Percentiles rank a stretch among this genome's conserved stretches.
Evolutionary conservation across 306 rosid genomes (phyloP).

Genomic region (Quercus alba): DNA sequence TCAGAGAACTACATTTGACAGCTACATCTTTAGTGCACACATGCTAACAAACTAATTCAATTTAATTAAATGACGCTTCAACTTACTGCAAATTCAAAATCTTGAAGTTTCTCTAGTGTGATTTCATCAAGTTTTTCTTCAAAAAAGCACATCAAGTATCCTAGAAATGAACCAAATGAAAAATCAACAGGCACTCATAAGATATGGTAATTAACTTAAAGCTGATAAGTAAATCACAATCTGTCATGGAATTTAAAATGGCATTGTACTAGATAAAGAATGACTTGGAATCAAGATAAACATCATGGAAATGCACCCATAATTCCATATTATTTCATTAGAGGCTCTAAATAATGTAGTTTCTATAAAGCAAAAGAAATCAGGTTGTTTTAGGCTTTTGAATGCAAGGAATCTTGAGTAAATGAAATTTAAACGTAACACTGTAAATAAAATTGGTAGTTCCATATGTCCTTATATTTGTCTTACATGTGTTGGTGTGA

Average conservation of each 20-base stretch:
- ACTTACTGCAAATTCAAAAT: conserved; percentile 82
- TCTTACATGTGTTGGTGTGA: too few species aligned
- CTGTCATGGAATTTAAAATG: background rate
- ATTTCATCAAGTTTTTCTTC: conserved; percentile 73
- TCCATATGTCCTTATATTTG: too few species aligned
- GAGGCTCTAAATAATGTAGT: too few species aligned
- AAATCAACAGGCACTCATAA: conserved; percentile 7
- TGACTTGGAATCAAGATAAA: background rate
- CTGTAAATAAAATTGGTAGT: too few species aligned
- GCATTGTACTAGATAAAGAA: background rate
- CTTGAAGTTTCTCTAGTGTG: conserved; percentile 57
- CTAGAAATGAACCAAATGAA: conserved; percentile 39
- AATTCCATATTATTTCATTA: background rate
- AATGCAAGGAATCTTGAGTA: too few species aligned
- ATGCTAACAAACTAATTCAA: conserved; percentile 4
- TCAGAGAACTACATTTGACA: conserved; percentile 70
- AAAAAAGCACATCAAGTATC: conserved; percentile 86
- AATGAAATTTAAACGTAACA: too few species aligned
- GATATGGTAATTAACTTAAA: background rate
- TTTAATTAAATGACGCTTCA: conserved; percentile 19
- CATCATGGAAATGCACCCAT: background rate
- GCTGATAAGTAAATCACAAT: background rate
- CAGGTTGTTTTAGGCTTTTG: too few species aligned
- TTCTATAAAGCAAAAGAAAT: too few species aligned
- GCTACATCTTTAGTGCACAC: conserved; percentile 19